Evolutionary conservation across 2,329 filamentous ascomycete genomes (phyloP).

Genomic region (Fusarium sp.): DNA sequence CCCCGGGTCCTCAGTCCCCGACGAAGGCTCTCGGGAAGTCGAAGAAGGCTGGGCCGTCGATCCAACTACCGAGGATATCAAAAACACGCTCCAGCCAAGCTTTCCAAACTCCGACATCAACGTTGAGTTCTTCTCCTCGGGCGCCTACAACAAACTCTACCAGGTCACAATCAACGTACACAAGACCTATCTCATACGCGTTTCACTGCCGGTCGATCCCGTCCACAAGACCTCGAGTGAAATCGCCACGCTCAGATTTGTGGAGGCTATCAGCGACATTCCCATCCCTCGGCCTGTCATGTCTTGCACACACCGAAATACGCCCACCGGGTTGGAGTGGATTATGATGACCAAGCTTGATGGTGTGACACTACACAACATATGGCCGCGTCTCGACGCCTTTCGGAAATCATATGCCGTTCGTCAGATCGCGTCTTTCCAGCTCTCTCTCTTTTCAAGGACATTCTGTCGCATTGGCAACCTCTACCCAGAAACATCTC

Average conservation of each 20-base stretch:
- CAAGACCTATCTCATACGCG: slow-evolving; percentile 48
- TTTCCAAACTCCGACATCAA: background rate
- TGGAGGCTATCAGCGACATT: slow-evolving; percentile 47
- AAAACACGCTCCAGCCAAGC: background rate
- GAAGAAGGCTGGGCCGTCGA: background rate
- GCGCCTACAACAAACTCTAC: slow-evolving; percentile 48
- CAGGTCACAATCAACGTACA: slow-evolving; percentile 4
- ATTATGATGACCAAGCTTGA: slow-evolving; percentile 55
- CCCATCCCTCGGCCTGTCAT: slow-evolving; percentile 36
- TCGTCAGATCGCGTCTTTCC: slow-evolving; percentile 20
- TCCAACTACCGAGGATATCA: background rate
- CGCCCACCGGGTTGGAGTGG: slow-evolving; percentile 57
- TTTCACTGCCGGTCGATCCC: slow-evolving; percentile 56
- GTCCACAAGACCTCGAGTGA: slow-evolving; percentile 55
- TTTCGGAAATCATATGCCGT: slow-evolving; percentile 7
- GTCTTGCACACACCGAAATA: slow-evolving; percentile 47
- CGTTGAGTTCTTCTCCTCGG: slow-evolving; percentile 31
- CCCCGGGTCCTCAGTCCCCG: too few relatives aligned
- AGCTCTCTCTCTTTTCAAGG: slow-evolving; percentile 38
- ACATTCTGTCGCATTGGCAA: slow-evolving; percentile 47
- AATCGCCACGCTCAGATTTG: slow-evolving; percentile 56
- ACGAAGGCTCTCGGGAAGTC: too few relatives aligned
- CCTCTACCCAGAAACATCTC: slow-evolving; percentile 28
- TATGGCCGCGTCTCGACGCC: slow-evolving; percentile 39
- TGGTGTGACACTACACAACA: slow-evolving; percentile 49